Base-by-base conservation (phyloP, 345 rosid species). In the Moricandia arvensis region DNA sequence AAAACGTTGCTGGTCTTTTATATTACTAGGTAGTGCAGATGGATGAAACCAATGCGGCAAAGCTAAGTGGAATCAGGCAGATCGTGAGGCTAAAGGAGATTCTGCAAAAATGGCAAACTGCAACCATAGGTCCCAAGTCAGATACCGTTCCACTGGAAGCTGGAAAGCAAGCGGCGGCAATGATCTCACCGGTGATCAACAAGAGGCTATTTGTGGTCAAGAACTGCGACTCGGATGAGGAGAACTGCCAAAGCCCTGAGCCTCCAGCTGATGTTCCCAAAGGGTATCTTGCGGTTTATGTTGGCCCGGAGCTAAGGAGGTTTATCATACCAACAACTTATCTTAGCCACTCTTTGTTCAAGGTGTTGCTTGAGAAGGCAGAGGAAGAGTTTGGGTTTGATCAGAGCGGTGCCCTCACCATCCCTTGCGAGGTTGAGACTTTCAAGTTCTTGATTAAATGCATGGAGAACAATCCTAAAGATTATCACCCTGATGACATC, bases 361-460 rank as follows among this genome's bases (percentile, higher is more conserved):
- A 95, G 84, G 86, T 87, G 74, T 79, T 95, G 82, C 79, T 95
- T 37, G 99, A 84, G 73, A 95, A 95, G 80, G 90, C 81, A 1
- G 97, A 91, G 79, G 99, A 95, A 86, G 97, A 95, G 82, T 91
- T 85, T 65, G 97, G 99, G 75, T 95, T 89, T 80, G 89, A 95
- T 83, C 95, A 90, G 70, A 84, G 81, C 0, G 97, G 97, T 0
- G 97, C 86, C 2, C 96, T 90, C 73, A 95, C 96, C 2, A 84
- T 90, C 65, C 99, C 97, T 27, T 95, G 99, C 26, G 99, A 95
- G 87, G 93, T 88, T 8, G 96, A 95, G 92, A 95, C 96, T 62
- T 95, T 95, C 84, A 91, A 95, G 84, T 91, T 67, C 76, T 90
- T 95, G 9, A 82, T 95, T 5, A 80, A 89, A 72, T 95, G 91